phyloP scores from a whole-genome alignment of 2,329 filamentous ascomycete genomes.

The Arthrinium puccinioides region DNA sequence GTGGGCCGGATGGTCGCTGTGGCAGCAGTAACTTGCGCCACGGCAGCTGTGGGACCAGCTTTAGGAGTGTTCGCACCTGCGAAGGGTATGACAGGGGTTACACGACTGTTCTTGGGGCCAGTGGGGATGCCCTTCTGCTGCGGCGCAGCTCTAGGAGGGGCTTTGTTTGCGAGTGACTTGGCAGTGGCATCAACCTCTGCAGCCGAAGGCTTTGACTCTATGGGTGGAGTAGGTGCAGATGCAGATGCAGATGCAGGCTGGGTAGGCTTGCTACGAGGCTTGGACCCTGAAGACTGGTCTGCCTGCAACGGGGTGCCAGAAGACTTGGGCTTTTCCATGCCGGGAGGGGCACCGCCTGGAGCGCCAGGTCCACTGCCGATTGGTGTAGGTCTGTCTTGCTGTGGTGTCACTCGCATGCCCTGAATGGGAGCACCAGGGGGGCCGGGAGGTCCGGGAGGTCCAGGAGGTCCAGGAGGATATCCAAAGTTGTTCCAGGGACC shows the following conservation, averaged over 20 bases:
- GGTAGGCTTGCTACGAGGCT: constrained; percentile 38
- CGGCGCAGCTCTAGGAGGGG: constrained; percentile 24
- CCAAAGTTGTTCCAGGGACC: constrained; percentile 51
- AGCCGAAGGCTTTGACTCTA: constrained; percentile 60
- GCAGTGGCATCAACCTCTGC: constrained; percentile 45
- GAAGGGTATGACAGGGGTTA: constrained; percentile 61
- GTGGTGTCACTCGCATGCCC: constrained; percentile 23
- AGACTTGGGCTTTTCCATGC: constrained; percentile 37
- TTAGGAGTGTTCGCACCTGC: constrained; percentile 34
- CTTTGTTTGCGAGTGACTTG: constrained; percentile 19
- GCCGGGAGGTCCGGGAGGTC: constrained; percentile 43
- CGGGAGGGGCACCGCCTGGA: constrained; percentile 39
- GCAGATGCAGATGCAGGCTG: constrained; percentile 33
- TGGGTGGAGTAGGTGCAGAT: constrained; percentile 54
- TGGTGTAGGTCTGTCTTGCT: constrained; percentile 40
- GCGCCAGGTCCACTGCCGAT: constrained; percentile 43
- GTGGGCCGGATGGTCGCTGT: constrained; percentile 26
- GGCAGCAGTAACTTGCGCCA: constrained; percentile 19
- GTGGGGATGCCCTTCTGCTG: constrained; percentile 33
- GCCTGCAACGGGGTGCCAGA: constrained; percentile 36
- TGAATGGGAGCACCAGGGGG: constrained; percentile 23
- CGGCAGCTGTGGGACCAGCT: constrained; percentile 15
- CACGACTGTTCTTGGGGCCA: constrained; percentile 43
- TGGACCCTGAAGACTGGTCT: constrained; percentile 45
- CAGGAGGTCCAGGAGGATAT: constrained; percentile 51